Percentiles rank a stretch among this genome's conserved stretches.
Conservation (phyloP, 192 early-diverging fungal genomes). For the Tieghemiomyces parasiticus region DNA sequence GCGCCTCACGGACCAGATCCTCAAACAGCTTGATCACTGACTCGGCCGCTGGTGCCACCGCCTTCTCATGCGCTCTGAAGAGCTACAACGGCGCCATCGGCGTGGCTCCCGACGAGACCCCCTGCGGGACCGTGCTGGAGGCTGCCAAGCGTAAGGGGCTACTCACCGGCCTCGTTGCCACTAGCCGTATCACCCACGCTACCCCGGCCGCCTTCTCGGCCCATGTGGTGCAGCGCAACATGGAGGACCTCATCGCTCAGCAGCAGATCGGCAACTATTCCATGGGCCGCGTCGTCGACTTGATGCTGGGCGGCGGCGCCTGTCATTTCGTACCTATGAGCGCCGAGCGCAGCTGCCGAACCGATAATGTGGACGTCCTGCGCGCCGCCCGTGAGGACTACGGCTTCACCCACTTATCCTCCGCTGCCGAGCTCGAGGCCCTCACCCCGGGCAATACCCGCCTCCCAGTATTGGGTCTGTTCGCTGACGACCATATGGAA, state of each 20-base stretch:
- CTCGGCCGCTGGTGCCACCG: conserved; percentile 94
- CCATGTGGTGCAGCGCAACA: conserved; percentile 63
- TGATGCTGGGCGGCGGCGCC: conserved; percentile 82
- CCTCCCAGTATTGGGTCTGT: conserved; percentile 62
- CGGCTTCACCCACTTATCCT: conserved; percentile 47
- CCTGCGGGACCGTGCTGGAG: conserved; percentile 91
- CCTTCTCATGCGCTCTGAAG: conserved; percentile 81
- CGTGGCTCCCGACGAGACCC: conserved; percentile 46
- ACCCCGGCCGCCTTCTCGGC: conserved; percentile 68
- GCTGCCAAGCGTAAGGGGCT: conserved; percentile 73
- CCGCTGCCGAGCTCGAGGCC: conserved; percentile 44
- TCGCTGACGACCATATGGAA: conserved; percentile 78
- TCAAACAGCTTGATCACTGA: conserved; percentile 77
- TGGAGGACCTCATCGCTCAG: conserved; percentile 75
- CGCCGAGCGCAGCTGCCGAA: conserved; percentile 50
- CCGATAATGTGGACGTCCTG: conserved; percentile 55
- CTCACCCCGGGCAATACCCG: conserved; percentile 18
- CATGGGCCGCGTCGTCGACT: conserved; percentile 65
- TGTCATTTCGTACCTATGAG: conserved; percentile 77
- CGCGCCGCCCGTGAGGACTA: conserved; percentile 31
- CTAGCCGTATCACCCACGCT: conserved; percentile 90
- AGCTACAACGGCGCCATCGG: conserved; percentile 90
- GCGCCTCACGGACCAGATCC: conserved; percentile 80
- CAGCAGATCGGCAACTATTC: conserved; percentile 85
- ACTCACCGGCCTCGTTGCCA: conserved; percentile 82